A percentile compares a stretch with the other conserved stretches of the same genome.
These are phyloP conservation scores for Solanum habrochaites DNA, from an alignment of 257 asterid genomes.

Conservation along the genomic window DNA sequence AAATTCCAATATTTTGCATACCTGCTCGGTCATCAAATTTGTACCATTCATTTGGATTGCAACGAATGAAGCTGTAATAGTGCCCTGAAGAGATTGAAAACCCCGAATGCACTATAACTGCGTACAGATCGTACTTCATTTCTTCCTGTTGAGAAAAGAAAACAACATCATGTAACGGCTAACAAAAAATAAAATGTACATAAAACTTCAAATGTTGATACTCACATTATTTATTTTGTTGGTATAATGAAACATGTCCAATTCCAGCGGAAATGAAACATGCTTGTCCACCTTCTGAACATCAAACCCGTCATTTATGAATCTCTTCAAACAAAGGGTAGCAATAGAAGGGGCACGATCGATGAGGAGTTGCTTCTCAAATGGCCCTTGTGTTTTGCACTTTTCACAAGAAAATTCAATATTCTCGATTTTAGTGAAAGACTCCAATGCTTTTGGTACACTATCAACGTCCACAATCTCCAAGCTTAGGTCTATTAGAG, in stretches of 20 bases:
- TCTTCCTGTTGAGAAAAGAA: slow-evolving; percentile 30
- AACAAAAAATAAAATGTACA: not conserved
- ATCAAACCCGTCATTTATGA: slow-evolving; percentile 48
- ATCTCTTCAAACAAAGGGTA: slow-evolving; percentile 78
- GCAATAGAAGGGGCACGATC: slow-evolving; percentile 63
- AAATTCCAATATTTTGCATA: not conserved
- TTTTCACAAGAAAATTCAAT: too few relatives aligned
- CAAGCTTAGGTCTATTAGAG: slow-evolving; percentile 72
- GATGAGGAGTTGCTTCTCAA: slow-evolving; percentile 18
- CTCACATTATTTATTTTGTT: slow-evolving; percentile 30
- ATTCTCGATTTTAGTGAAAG: slow-evolving; percentile 33
- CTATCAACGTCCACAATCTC: slow-evolving; percentile 59
- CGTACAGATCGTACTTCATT: slow-evolving; percentile 50
- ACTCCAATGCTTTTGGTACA: slow-evolving; percentile 51
- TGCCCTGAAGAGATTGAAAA: slow-evolving; percentile 62
- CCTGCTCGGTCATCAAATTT: slow-evolving; percentile 21
- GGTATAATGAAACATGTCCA: slow-evolving; percentile 40
- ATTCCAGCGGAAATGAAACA: slow-evolving; percentile 8
- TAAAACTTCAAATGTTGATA: not conserved
- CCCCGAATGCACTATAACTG: slow-evolving; percentile 79
- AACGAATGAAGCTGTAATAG: slow-evolving; percentile 60
- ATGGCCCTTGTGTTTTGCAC: too few relatives aligned
- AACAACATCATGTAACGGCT: not conserved
- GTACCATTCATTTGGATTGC: slow-evolving; percentile 26
- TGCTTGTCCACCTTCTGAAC: slow-evolving; percentile 71